Evolutionary conservation across 345 rosid genomes (phyloP).

Genomic region (Erucastrum elatum): DNA sequence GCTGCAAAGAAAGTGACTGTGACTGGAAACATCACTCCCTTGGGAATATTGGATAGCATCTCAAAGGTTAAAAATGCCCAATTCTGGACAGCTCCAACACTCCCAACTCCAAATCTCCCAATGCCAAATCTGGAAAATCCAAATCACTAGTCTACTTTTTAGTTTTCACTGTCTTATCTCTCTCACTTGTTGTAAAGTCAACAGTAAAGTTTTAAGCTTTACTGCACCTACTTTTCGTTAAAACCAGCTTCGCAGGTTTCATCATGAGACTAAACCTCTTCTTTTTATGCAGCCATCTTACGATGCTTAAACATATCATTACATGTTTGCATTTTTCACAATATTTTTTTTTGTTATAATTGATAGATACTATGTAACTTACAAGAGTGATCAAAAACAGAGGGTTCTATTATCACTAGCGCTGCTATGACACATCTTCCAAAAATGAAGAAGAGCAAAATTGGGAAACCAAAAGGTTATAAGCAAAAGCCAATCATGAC

Average conservation of each 20-base stretch:
- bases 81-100: conserved; percentile 49
- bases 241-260: not conserved
- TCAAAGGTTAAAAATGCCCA: conserved; percentile 66
- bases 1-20: conserved; percentile 68
- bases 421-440: conserved; percentile 57
- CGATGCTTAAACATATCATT: not conserved
- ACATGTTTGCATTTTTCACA: not conserved
- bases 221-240: not conserved
- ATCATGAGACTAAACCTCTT: not conserved
- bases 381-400: conserved; percentile 18
- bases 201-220: not conserved
- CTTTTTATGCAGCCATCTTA: not conserved
- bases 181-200: conserved; percentile 19
- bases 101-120: conserved; percentile 28
- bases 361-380: conserved; percentile 17
- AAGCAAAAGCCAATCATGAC: not conserved
- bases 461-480: not conserved
- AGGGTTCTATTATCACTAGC: conserved; percentile 22
- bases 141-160: not conserved
- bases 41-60: conserved; percentile 53
- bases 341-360: not conserved
- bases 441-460: not conserved
- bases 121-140: conserved; percentile 7
- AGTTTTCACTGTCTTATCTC: not conserved
- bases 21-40: conserved; percentile 53